Base-by-base conservation (phyloP, 306 rosid genomes). In the Datisca glomerata region DNA sequence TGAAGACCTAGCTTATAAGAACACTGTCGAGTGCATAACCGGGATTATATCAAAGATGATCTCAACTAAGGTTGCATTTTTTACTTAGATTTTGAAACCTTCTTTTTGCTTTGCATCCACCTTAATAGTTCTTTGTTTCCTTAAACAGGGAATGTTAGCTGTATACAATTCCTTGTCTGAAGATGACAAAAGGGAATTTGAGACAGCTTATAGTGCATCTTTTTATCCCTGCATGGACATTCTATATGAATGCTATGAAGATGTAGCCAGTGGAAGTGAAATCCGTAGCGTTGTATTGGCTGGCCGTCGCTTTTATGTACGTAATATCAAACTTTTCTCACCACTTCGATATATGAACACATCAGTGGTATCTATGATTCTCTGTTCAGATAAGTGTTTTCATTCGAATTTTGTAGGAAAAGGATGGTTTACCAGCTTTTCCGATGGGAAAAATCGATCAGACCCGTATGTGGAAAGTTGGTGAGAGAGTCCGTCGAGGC, bases 391-490 rank as follows among this genome's bases (percentile, higher is more conserved):
- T 37, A 14, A 24, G 2, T 21, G 18, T 11, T 10, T 0, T 22
- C 2, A 14, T 35, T 57, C 53, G 29, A 51, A 1, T 41, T 56
- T 63, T 74, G 20, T 74, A 89, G 97, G 95, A 89, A 53, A 89
- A 89, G 62, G 95, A 89, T 32, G 98, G 95, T 59, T 70, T 84
- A 23, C 95, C 98, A 47, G 84, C 95, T 9, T 89, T 89, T 53
- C 95, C 98, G 18, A 89, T 89, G 95, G 98, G 98, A 22, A 84
- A 89, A 41, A 89, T 89, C 70, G 95, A 89, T 58, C 95, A 89
- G 64, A 89, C 97, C 33, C 81, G 81, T 43, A 84, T 84, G 97
- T 89, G 97, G 97, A 89, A 89, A 47, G 97, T 89, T 4, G 97
- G 97, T 50, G 91, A 83, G 44, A 76, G 72, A 2, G 97, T 84